Conservation (phyloP, 106 monocot genomes). For the Apostasia shenzhenica region DNA sequence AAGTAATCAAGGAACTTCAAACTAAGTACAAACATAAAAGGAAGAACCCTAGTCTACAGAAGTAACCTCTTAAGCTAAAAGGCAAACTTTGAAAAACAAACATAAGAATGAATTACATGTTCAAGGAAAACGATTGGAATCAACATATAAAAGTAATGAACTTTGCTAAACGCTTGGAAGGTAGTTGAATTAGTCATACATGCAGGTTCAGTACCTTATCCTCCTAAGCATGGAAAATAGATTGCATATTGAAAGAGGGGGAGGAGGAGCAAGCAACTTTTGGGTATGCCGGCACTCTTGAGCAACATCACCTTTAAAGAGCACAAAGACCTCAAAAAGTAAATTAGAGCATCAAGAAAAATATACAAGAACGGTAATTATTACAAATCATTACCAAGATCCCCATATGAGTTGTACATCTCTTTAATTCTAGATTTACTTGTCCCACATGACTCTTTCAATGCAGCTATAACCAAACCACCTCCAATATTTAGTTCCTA, state of each 20-base stretch:
- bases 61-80: no score
- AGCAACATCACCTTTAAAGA: constrained; percentile 79
- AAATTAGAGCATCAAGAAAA: neutral
- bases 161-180: neutral
- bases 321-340: neutral
- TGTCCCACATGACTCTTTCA: constrained; percentile 74
- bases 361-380: neutral
- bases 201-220: constrained; percentile 59
- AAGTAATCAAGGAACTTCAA: neutral
- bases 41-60: no score
- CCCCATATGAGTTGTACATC: constrained; percentile 74
- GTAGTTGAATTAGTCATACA: neutral
- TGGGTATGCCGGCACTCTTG: constrained; percentile 82
- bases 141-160: no score
- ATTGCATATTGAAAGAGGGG: constrained; percentile 45
- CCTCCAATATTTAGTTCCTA: constrained; percentile 96
- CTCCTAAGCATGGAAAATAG: constrained; percentile 55
- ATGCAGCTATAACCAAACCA: constrained; percentile 60
- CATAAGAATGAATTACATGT: no score
- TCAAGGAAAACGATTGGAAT: no score
- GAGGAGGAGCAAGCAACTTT: constrained; percentile 69
- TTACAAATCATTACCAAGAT: constrained; percentile 60
- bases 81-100: no score
- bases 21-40: neutral
- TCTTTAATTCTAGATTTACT: constrained; percentile 75